These are phyloP conservation scores for Exophiala spinifera DNA, from an alignment of 2,329 filamentous ascomycete genomes.

Conservation along the genomic window DNA sequence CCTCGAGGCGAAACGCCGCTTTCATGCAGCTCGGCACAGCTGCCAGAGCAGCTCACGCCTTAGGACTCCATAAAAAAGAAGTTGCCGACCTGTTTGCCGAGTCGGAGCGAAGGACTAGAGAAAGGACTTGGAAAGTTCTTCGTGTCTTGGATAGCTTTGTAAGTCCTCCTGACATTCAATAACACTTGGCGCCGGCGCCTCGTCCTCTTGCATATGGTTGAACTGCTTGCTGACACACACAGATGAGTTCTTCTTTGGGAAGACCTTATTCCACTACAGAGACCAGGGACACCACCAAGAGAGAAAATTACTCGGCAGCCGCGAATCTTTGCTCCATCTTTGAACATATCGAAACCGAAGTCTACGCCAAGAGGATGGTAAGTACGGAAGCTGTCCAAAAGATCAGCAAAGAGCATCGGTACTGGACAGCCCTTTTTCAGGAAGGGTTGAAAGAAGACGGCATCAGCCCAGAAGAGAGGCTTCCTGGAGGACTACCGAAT, in stretches of 20 bases:
- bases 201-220: too few relatives aligned
- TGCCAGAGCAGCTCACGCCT: constrained; percentile 46
- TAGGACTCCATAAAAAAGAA: constrained; percentile 50
- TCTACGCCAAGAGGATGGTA: constrained; percentile 40
- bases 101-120: constrained; percentile 39
- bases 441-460: constrained; percentile 24
- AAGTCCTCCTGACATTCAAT: too few relatives aligned
- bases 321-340: constrained; percentile 39
- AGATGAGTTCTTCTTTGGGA: constrained; percentile 21
- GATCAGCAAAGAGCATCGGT: constrained; percentile 39
- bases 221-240: too few relatives aligned
- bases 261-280: constrained; percentile 20
- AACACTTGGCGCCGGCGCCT: too few relatives aligned
- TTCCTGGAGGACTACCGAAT: constrained; percentile 22
- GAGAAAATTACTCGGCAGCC: constrained; percentile 30
- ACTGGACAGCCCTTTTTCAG: constrained; percentile 33
- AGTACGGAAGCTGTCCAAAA: constrained; percentile 37
- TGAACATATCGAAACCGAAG: constrained; percentile 38
- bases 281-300: constrained; percentile 20
- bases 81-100: constrained; percentile 48
- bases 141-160: constrained; percentile 23
- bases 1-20: constrained; percentile 38
- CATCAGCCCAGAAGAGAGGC: constrained; percentile 1
- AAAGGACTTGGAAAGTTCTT: constrained; percentile 30
- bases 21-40: constrained; percentile 42